Conservation (phyloP, 2,329 filamentous ascomycete species). For the Penicillium fuscoglaucum region DNA sequence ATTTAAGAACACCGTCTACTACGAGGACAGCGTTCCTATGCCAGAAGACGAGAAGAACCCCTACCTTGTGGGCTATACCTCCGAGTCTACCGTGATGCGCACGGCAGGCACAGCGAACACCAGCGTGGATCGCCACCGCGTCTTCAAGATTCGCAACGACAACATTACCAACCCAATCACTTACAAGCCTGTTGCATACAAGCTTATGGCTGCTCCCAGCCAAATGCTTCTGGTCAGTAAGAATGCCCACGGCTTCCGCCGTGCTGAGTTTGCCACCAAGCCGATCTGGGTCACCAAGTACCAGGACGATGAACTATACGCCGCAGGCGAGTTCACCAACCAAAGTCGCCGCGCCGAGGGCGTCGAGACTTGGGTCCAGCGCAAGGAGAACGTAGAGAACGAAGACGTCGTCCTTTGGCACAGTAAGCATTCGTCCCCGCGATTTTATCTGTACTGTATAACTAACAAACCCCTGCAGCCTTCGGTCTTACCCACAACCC, state of each 20-base stretch:
- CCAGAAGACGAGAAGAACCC: constrained; percentile 55
- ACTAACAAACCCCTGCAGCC: constrained; percentile 26
- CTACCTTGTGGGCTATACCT: constrained; percentile 53
- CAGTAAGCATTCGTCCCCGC: constrained; percentile 34
- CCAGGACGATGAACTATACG: constrained; percentile 54
- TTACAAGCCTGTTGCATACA: constrained; percentile 56
- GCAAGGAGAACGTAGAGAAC: constrained; percentile 51
- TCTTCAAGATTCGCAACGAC: constrained; percentile 61
- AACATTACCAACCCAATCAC: constrained; percentile 55
- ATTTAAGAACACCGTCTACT: constrained; percentile 55
- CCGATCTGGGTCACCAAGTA: constrained; percentile 59
- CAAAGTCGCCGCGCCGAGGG: constrained; percentile 56
- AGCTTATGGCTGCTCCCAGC: constrained; percentile 57
- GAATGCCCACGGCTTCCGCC: constrained; percentile 49
- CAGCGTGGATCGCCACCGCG: constrained; percentile 50
- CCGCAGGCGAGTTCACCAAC: constrained; percentile 58
- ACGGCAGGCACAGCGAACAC: constrained; percentile 52
- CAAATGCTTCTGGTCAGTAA: constrained; percentile 58
- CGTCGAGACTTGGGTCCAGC: constrained; percentile 53
- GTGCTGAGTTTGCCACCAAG: constrained; percentile 57
- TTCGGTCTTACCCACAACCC: constrained; percentile 65
- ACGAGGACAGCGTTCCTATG: constrained; percentile 62
- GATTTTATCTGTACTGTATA: constrained; percentile 26
- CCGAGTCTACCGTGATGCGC: constrained; percentile 50
- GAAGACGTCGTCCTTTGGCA: constrained; percentile 45